Conservation (phyloP, 805 yeast genomes). For the Hanseniaspora singularis region DNA sequence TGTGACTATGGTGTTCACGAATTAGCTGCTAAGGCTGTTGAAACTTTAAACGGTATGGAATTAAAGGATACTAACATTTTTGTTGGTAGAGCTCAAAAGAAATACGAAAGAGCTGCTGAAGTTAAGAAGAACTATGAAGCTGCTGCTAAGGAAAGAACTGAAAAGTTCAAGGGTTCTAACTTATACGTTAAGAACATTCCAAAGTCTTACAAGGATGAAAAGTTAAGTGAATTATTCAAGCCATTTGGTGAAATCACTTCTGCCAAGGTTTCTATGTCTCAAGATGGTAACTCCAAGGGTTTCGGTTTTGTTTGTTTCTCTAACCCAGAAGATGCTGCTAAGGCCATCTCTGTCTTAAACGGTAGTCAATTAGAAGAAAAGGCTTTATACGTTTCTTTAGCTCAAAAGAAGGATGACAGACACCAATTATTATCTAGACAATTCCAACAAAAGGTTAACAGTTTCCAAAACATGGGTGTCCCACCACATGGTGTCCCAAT, state of each 20-base stretch:
- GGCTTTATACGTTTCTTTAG: slow-evolving; percentile 96
- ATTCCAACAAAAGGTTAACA: slow-evolving; percentile 92
- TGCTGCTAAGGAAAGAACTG: slow-evolving; percentile 77
- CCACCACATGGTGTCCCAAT: slow-evolving; percentile 58
- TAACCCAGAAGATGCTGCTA: slow-evolving; percentile 96
- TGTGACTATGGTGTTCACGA: slow-evolving; percentile 83
- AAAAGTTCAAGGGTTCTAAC: slow-evolving; percentile 95
- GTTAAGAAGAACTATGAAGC: slow-evolving; percentile 90
- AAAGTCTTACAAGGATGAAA: slow-evolving; percentile 82
- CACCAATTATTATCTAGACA: slow-evolving; percentile 94
- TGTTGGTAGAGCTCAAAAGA: slow-evolving; percentile 99
- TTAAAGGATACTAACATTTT: slow-evolving; percentile 72
- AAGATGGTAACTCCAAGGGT: slow-evolving; percentile 89
- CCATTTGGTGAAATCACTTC: slow-evolving; percentile 92
- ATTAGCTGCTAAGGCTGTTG: slow-evolving; percentile 83
- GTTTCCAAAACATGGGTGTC: slow-evolving; percentile 33
- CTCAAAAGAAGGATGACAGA: slow-evolving; percentile 97
- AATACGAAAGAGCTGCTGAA: slow-evolving; percentile 92
- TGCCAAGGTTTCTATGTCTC: slow-evolving; percentile 92
- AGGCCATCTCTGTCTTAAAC: slow-evolving; percentile 97
- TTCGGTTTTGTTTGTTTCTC: slow-evolving; percentile 98
- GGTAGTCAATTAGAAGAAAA: slow-evolving; percentile 89
- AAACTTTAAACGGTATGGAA: slow-evolving; percentile 78
- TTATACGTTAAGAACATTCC: slow-evolving; percentile 93
- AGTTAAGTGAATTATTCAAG: slow-evolving; percentile 79